Base-by-base conservation (phyloP, 441 rosid species). In the Gossypium gossypioides region DNA sequence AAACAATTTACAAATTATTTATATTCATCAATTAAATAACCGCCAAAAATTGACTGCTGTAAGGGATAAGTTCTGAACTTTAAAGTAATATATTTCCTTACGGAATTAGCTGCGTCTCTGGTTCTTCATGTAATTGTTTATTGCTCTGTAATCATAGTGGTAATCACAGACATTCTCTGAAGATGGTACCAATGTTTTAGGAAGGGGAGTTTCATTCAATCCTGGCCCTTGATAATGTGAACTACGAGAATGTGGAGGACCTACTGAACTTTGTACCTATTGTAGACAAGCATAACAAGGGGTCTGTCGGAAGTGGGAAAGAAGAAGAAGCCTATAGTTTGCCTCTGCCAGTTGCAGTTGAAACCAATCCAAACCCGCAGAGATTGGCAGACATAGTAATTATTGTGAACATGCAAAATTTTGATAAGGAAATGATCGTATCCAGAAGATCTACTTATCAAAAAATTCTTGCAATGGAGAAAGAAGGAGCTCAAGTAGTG, bases 361-460 rank as follows among this genome's bases (percentile, higher is more conserved):
- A 79, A 73, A 32, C 79, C 69, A 84, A 79, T 72, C 76, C 75
- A 55, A 71, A 50, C 75, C 81, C 77, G 75, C 81, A 59, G 62
- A 54, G 75, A 72, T 60, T 73, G 80, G 48, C 55, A 27, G 82
- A 76, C 42, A 77, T 78, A 1, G 83, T 86, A 62, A 77, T 93
- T 76, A 76, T 96, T 67, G 88, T 90, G 82, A 93, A 96, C 83
- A 89, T 96, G 65, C 91, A 84, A 84, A 84, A 68, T 84, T 69
- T 85, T 79, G 90, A 85, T 27, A 88, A 88, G 79, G 97, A 86
- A 81, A 90, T 90, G 97, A 85, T 89, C 74, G 78, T 86, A 68
- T 91, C 96, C 73, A 86, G 96, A 83, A 88, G 97, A 85, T 81
- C 88, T 75, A 84, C 94, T 16, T 92, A 95, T 74, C 91, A 92